Evolutionary conservation across 345 rosid species (phyloP), one percentile per base, ranked within the genome.

Genomic region (Excoecaria cochinchinensis): DNA sequence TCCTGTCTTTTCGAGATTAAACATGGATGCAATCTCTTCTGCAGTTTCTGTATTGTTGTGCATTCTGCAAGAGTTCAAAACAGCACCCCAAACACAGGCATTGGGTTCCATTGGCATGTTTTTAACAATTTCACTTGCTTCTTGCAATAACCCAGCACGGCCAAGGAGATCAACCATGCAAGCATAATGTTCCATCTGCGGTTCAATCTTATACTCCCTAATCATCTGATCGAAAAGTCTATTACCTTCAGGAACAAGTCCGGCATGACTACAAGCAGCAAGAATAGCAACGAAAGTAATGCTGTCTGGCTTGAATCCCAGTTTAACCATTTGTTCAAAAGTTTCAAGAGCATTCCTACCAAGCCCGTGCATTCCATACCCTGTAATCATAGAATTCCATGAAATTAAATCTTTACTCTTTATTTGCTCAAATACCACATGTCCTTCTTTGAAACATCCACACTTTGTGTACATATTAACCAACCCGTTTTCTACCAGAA

Each of bases 261-360:
- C 93, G 40, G 91, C 84, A 72, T 87, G 97, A 82, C 90, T 89
- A 75, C 93, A 92, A 5, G 97, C 91, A 74, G 97, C 90, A 71
- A 87, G 93, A 86, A 89, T 31, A 46, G 97, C 89, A 57, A 89
- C 80, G 75, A 92, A 84, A n/a, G 93, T 83, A 69, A 94, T 81
- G 40, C 85, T 86, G 75, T 90, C 87, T 3, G 91, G 97, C 66
- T 64, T 69, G 42, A 73, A 72, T 44, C 92, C 92, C 44, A 85
- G 74, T 61, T 74, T 72, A 39, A 82, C 73, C 97, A 87, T 89
- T 70, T 81, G 80, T 50, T 89, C 69, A 40, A 92, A 92, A 22
- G 80, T 80, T 50, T 77, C 74, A 10, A 91, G 51, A 73, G 90
- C 92, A 72, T 71, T 82, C 73, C 73, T 74, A 71, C 91, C 94